phyloP scores from a whole-genome alignment of 305 asterid genomes.

The Fraxinus paxiana region DNA sequence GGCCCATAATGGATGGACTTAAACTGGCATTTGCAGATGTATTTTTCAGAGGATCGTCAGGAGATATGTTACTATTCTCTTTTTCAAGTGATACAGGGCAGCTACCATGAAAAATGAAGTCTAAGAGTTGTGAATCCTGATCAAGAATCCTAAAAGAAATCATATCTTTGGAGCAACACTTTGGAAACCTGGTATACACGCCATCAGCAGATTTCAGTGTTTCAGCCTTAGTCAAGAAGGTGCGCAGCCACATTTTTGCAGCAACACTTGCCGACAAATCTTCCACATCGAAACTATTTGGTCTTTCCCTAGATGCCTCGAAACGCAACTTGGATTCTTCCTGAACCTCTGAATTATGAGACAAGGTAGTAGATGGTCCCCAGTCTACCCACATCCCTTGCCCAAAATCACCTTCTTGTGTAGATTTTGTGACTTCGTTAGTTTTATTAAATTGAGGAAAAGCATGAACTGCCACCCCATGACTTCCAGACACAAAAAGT shows the following conservation, averaged over 20 bases:
- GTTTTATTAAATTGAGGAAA: slow-evolving; percentile 44
- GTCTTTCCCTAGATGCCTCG: slow-evolving; percentile 29
- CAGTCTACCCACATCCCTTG: slow-evolving; percentile 80
- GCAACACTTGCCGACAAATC: slow-evolving; percentile 37
- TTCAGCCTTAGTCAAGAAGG: slow-evolving; percentile 58
- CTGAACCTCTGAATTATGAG: slow-evolving; percentile 27
- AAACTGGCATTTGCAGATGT: slow-evolving; percentile 24
- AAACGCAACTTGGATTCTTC: slow-evolving; percentile 27
- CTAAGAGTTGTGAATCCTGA: slow-evolving; percentile 46
- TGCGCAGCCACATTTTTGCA: slow-evolving; percentile 60
- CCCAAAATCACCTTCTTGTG: slow-evolving; percentile 41
- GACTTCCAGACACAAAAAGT: slow-evolving; percentile 73
- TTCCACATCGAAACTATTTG: slow-evolving; percentile 28
- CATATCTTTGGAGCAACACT: slow-evolving; percentile 42
- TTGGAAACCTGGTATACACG: slow-evolving; percentile 59
- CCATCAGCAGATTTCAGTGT: slow-evolving; percentile 47
- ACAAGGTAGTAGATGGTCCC: slow-evolving; percentile 59
- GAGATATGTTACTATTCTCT: slow-evolving; percentile 29
- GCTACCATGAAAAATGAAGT: slow-evolving; percentile 44
- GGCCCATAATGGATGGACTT: slow-evolving; percentile 19
- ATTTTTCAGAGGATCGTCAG: slow-evolving; percentile 26
- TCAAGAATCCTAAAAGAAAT: slow-evolving; percentile 69
- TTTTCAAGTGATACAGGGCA: slow-evolving; percentile 33
- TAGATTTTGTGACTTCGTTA: slow-evolving; percentile 32
- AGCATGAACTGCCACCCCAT: slow-evolving; percentile 81